Conservation (phyloP, 768 basidiomycete species). For the Clathrus columnatus region DNA sequence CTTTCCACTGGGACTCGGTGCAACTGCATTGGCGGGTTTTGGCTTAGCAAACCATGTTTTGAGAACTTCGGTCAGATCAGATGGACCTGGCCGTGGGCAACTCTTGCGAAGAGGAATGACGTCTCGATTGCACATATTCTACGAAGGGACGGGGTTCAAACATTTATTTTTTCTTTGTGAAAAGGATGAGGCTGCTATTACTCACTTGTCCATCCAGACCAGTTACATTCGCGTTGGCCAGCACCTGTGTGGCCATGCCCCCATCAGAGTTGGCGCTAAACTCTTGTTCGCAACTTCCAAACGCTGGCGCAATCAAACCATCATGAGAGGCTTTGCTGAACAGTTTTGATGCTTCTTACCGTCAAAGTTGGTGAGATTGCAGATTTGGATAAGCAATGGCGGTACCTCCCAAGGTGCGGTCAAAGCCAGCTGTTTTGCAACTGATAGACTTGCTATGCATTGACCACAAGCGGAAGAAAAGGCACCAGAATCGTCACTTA, state of each 20-base stretch:
- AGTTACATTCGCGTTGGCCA: slow-evolving; percentile 10
- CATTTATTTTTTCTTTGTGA: not conserved
- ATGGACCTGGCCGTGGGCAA: slow-evolving; percentile 3
- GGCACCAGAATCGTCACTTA: not conserved
- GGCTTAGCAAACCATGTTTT: slow-evolving; percentile 6
- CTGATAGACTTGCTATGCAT: slow-evolving; percentile 8
- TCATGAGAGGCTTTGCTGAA: not conserved
- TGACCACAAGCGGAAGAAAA: slow-evolving; percentile 4
- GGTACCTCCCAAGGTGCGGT: slow-evolving; percentile 13
- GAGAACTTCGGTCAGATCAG: not conserved
- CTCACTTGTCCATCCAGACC: slow-evolving; percentile 12
- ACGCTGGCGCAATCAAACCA: slow-evolving; percentile 1
- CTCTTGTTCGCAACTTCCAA: slow-evolving; percentile 10
- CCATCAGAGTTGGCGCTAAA: slow-evolving; percentile 12
- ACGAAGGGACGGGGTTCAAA: not conserved
- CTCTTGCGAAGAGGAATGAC: slow-evolving; percentile 2
- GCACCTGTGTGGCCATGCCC: slow-evolving; percentile 11
- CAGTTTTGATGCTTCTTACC: not conserved
- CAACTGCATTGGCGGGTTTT: slow-evolving; percentile 8
- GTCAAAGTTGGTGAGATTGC: slow-evolving; percentile 9
- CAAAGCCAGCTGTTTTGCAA: slow-evolving; percentile 8
- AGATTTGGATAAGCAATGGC: slow-evolving; percentile 9
- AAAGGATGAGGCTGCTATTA: not conserved
- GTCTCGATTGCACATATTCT: slow-evolving; percentile 1
- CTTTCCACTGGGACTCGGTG: not conserved